Evolutionary conservation across 2,329 filamentous ascomycete species (phyloP), one percentile per base, ranked within the genome.

Genomic region (Penicillium fuscoglaucum): DNA sequence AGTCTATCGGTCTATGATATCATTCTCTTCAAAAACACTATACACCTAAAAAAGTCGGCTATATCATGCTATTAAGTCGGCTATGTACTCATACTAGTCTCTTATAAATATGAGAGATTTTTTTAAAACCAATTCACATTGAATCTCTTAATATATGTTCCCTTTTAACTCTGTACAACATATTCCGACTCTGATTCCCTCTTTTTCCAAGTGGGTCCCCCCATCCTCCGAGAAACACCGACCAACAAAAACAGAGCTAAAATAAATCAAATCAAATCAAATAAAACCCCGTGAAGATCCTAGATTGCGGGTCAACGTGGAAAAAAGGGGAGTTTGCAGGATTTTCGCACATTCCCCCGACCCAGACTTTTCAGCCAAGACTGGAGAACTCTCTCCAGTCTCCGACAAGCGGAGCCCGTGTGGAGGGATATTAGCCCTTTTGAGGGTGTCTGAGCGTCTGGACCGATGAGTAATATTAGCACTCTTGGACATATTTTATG

Each of bases 311-410:
- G 53, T 51, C 46, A 33, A 21, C 10, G 21, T 45, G 13, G 15
- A 9, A 37, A 43, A 43, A 44, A 56, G 26, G 52, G 33, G 40
- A 37, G 15, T 51, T 24, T 48, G 9, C 45, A 55, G 44, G 47
- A 45, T 56, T 52, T 56, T 52, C 54, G 33, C 54, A 56, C 40
- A 52, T 52, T 52, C 54, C 53, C 53, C 55, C 55, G 55, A 58
- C 54, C 53, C 53, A 49, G 37, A 28, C 52, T 49, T 35, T n/a
- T 26, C 51, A 21, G 41, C 31, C 21, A 54, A 52, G 19, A 49
- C 52, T 47, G 52, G 33, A 55, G 33, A 55, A 35, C 15, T 13
- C 52, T 37, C 47, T 56, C 54, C 48, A 45, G 54, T 45, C 31
- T 52, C 48, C 53, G 53, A 51, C 29, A 24, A 51, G 53, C 53